Percentiles rank a stretch among this genome's conserved stretches.
phyloP scores from a whole-genome alignment of 306 rosid species.

The Dalbergia cultrata region DNA sequence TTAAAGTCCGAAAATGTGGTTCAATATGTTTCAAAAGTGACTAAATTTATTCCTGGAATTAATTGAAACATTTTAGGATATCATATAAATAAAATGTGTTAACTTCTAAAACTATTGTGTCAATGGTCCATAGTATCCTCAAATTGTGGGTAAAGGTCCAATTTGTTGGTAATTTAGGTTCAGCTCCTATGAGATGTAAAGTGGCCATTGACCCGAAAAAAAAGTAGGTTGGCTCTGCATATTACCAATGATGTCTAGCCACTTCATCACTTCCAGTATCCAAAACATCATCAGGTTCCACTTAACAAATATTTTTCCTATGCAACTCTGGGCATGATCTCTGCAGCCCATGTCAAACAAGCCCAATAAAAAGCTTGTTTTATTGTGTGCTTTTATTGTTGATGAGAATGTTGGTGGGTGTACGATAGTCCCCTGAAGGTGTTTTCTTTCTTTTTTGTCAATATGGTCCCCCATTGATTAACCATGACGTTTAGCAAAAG shows the following conservation, averaged over 20 bases:
- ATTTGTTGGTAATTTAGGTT: not conserved
- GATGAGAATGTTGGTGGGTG: not conserved
- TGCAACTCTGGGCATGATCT: too few relatives aligned
- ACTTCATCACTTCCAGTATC: too few relatives aligned
- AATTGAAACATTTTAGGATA: too few relatives aligned
- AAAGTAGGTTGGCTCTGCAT: not conserved
- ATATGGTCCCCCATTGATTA: not conserved
- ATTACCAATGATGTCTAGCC: not conserved
- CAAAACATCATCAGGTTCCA: too few relatives aligned
- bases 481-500: not conserved
- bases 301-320: too few relatives aligned
- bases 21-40: too few relatives aligned
- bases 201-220: too few relatives aligned
- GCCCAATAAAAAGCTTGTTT: not conserved
- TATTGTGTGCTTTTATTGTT: not conserved
- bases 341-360: not conserved
- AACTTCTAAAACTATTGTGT: too few relatives aligned
- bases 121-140: not conserved
- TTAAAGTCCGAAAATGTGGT: too few relatives aligned
- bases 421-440: not conserved
- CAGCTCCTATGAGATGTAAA: not conserved
- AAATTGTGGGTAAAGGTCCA: not conserved
- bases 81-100: too few relatives aligned
- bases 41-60: too few relatives aligned
- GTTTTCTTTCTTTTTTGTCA: not conserved